phyloP scores from a whole-genome alignment of 2,329 filamentous ascomycete species.

The Cytospora paraplurivora region DNA sequence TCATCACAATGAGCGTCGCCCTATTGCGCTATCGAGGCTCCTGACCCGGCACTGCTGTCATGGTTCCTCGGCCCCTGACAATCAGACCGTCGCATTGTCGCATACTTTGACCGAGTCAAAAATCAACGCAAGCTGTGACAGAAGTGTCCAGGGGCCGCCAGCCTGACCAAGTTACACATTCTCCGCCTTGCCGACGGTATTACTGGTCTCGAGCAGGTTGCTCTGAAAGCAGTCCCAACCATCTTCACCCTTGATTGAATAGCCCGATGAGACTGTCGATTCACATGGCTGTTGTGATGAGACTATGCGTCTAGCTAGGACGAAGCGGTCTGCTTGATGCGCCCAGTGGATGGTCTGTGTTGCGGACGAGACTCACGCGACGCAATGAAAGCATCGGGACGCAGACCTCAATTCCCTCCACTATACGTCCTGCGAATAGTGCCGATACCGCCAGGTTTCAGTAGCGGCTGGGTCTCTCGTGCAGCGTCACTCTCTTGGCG shows the following conservation, averaged over 20 bases:
- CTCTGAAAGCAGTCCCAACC: neutral
- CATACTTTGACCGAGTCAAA: neutral
- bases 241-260: neutral
- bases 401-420: neutral
- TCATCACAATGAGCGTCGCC: too few relatives aligned
- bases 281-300: neutral
- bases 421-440: constrained; percentile 45
- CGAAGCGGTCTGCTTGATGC: neutral
- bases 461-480: constrained; percentile 52
- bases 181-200: neutral
- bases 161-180: neutral
- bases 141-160: neutral
- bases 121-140: neutral
- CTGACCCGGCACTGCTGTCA: too few relatives aligned
- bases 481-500: constrained; percentile 54
- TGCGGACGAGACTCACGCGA: neutral
- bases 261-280: neutral
- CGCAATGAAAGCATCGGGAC: neutral
- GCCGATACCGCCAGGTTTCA: constrained; percentile 53
- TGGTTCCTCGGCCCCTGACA: neutral
- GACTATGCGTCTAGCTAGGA: neutral
- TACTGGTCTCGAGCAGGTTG: neutral
- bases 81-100: neutral
- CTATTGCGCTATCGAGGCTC: too few relatives aligned
- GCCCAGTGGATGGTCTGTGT: neutral